Evolutionary conservation across 208 protist genomes (phyloP).

Genomic region (Acanthamoeba polyphaga): DNA sequence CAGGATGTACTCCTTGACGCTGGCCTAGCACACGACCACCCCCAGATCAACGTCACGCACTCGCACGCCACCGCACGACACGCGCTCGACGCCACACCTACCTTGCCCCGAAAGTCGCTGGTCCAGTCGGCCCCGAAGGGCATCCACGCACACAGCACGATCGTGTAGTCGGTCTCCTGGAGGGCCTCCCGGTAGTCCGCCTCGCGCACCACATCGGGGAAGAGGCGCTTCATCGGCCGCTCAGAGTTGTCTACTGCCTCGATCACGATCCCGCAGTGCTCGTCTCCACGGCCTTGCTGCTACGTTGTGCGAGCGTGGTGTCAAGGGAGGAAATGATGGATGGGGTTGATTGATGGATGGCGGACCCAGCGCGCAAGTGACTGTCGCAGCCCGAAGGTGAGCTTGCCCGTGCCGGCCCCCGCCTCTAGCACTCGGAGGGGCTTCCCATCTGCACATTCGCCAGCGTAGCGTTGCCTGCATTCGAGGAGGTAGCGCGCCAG

Average conservation of each 20-base stretch:
- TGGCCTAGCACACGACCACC: not conserved
- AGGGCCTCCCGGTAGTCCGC: not conserved
- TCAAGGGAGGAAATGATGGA: not conserved
- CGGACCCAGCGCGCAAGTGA: not conserved
- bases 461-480: not conserved
- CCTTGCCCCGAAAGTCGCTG: conserved; percentile 21
- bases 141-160: conserved; percentile 48
- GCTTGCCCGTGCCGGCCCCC: conserved; percentile 10
- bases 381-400: not conserved
- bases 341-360: not conserved
- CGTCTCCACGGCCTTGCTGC: too few species aligned
- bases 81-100: not conserved
- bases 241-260: conserved; percentile 23
- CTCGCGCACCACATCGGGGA: conserved; percentile 23
- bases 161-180: not conserved
- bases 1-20: conserved; percentile 25
- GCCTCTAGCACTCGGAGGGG: not conserved
- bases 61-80: not conserved
- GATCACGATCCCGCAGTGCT: not conserved
- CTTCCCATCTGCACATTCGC: not conserved
- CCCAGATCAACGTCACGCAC: not conserved
- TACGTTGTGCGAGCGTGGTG: too few species aligned
- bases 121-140: conserved; percentile 42
- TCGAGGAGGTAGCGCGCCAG: not conserved
- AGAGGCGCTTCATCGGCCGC: conserved; percentile 28